phyloP scores from a whole-genome alignment of 2,329 filamentous ascomycete genomes.

The Zymoseptoria passerinii region DNA sequence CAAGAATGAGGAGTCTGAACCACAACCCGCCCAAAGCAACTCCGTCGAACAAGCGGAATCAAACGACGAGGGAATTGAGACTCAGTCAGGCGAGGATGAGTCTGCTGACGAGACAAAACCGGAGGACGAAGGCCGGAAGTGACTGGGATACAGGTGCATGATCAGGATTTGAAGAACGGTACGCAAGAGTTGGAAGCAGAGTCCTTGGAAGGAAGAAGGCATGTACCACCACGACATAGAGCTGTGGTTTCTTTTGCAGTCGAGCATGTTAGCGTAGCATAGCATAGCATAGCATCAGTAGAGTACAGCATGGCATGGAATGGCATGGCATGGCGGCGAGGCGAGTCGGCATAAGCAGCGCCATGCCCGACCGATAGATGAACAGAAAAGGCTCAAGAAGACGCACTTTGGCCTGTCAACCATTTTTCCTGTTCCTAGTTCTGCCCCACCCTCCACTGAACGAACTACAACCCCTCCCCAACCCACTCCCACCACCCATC shows the following conservation, averaged over 20 bases:
- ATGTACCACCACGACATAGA: neutral
- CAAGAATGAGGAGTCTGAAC: neutral
- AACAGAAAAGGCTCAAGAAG: no score
- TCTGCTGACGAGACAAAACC: neutral
- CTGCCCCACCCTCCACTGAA: neutral
- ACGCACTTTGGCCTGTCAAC: no score
- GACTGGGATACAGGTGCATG: neutral
- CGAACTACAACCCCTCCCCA: conserved; percentile 65
- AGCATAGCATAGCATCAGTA: neutral
- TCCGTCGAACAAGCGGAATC: neutral
- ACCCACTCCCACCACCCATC: conserved; percentile 91
- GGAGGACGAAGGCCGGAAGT: neutral
- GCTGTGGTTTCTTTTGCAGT: neutral
- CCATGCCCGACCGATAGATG: no score
- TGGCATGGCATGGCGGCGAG: neutral
- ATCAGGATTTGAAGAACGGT: neutral
- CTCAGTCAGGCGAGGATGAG: neutral
- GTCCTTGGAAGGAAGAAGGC: neutral
- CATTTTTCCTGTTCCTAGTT: no score
- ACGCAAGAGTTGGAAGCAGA: neutral
- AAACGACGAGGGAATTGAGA: neutral
- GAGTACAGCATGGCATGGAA: neutral
- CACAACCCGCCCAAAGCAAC: neutral
- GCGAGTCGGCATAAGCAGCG: no score
- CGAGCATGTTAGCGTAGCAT: neutral